Evolutionary conservation across 225 moss, liverwort and hornwort species (phyloP).

Genomic region (Asterella californica): DNA sequence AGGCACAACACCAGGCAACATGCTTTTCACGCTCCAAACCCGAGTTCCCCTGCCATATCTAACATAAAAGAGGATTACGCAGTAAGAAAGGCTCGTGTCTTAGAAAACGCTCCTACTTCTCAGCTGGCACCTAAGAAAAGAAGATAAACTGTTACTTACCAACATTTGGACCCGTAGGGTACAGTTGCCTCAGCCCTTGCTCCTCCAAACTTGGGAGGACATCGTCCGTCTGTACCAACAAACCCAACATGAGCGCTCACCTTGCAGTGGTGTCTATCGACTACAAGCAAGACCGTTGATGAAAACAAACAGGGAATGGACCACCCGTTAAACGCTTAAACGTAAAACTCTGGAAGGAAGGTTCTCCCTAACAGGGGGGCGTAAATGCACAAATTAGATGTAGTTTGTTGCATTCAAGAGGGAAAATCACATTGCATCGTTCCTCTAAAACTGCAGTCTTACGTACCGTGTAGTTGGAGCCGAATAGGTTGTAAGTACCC

Average conservation of each 20-base stretch:
- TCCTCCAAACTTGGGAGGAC: constrained; percentile 84
- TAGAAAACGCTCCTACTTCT: not conserved
- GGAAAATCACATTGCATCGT: not conserved
- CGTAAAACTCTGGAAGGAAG: not conserved
- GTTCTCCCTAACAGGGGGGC: no score
- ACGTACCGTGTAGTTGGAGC: constrained; percentile 82
- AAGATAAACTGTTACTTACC: constrained; percentile 37
- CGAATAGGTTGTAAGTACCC: constrained; percentile 84
- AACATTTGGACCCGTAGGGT: constrained; percentile 75
- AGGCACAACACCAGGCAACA: not conserved
- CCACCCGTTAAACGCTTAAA: not conserved
- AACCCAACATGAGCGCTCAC: not conserved
- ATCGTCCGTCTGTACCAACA: constrained; percentile 66
- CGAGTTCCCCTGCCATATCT: not conserved
- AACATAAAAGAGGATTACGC: not conserved
- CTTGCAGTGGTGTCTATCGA: not conserved
- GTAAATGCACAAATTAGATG: not conserved
- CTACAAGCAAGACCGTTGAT: not conserved
- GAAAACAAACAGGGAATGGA: not conserved
- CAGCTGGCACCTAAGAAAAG: not conserved
- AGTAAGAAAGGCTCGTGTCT: no score
- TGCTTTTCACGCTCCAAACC: not conserved
- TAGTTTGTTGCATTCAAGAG: not conserved
- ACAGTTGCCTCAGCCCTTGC: constrained; percentile 86
- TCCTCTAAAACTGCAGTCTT: not conserved